Conservation (phyloP, 1,284 basidiomycete species). For the Tremellales sp. region DNA sequence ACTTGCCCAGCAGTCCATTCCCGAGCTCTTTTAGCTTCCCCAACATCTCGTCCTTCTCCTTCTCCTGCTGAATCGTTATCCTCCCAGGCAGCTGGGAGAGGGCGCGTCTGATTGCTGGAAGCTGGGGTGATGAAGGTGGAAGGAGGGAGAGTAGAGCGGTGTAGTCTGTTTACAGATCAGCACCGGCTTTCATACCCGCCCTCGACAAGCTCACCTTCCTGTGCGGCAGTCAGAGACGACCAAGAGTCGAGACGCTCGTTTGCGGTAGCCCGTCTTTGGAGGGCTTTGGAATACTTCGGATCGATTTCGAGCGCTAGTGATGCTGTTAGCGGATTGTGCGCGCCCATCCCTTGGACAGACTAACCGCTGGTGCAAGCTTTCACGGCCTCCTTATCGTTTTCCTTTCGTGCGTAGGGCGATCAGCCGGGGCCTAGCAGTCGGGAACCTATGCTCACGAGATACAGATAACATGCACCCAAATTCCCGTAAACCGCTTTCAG, state of each 20-base stretch:
- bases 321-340: neutral
- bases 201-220: slow-evolving; percentile 64
- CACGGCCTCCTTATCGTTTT: slow-evolving; percentile 46
- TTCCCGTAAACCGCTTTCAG: slow-evolving; percentile 43
- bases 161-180: slow-evolving; percentile 62
- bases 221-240: slow-evolving; percentile 72
- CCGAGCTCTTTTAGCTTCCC: slow-evolving; percentile 89
- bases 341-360: neutral
- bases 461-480: slow-evolving; percentile 38
- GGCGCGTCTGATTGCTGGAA: slow-evolving; percentile 51
- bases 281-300: slow-evolving; percentile 76
- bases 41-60: slow-evolving; percentile 88
- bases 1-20: slow-evolving; percentile 83
- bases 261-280: slow-evolving; percentile 78
- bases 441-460: slow-evolving; percentile 17
- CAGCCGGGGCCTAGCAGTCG: neutral
- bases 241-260: slow-evolving; percentile 78
- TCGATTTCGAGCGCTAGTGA: slow-evolving; percentile 74
- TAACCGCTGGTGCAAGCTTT: slow-evolving; percentile 48
- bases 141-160: slow-evolving; percentile 62
- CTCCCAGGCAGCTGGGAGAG: slow-evolving; percentile 61
- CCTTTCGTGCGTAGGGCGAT: slow-evolving; percentile 43
- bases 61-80: slow-evolving; percentile 65
- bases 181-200: slow-evolving; percentile 4
- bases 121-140: slow-evolving; percentile 57